Conservation (phyloP, 805 yeast genomes). For the Lipomyces starkeyi region DNA sequence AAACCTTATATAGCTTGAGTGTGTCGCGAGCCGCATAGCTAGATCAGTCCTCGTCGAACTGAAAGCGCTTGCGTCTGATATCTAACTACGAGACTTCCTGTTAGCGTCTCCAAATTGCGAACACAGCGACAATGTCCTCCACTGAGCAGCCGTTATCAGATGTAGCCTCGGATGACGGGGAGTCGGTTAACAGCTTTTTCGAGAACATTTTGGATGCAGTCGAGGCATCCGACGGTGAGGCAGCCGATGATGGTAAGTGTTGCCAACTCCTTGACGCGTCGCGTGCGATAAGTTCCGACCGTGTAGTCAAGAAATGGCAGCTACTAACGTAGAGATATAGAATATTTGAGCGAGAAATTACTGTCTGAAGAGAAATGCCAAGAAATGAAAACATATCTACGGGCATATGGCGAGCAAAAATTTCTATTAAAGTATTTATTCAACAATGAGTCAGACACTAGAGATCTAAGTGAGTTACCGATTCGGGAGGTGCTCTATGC, state of each 20-base stretch:
- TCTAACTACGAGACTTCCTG: neutral
- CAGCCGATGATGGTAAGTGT: neutral
- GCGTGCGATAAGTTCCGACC: neutral
- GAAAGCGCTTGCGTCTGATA: neutral
- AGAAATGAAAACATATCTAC: slow-evolving; percentile 21
- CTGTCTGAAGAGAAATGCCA: slow-evolving; percentile 8
- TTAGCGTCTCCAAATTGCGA: neutral
- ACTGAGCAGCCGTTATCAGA: neutral
- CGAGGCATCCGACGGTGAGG: slow-evolving; percentile 15
- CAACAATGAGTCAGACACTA: neutral
- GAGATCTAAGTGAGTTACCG: slow-evolving; percentile 7
- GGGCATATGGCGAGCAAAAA: slow-evolving; percentile 21
- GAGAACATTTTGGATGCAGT: slow-evolving; percentile 16
- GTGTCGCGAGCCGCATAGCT: neutral
- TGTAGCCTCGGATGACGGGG: neutral
- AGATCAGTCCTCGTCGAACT: neutral
- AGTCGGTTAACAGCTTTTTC: neutral
- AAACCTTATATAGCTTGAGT: neutral
- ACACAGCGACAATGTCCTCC: neutral
- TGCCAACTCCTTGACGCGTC: neutral
- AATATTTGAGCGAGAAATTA: neutral
- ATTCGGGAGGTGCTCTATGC: slow-evolving; percentile 38
- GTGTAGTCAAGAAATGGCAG: slow-evolving; percentile 1
- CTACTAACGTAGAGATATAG: neutral
- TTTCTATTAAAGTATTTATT: slow-evolving; percentile 23